Percentiles rank a stretch among this genome's conserved stretches.
Conservation (phyloP, 371 early-diverging fungal genomes). For the Chytridiales sp. region DNA sequence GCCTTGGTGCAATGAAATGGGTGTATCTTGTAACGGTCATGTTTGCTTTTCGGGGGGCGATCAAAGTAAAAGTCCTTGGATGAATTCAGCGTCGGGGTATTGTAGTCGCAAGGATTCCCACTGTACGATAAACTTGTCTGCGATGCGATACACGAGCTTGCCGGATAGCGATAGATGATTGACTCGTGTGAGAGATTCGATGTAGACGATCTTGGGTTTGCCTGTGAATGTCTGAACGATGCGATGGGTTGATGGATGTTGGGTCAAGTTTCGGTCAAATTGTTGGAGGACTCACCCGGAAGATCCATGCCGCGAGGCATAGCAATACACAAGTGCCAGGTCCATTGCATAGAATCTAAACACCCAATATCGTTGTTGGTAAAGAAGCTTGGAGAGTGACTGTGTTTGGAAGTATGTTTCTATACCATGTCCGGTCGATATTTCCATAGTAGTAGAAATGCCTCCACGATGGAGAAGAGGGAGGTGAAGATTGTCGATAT, state of each 20-base stretch:
- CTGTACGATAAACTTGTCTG: constrained; percentile 87
- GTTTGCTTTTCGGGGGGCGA: too few relatives aligned
- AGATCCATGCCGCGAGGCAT: constrained; percentile 59
- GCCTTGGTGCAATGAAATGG: too few relatives aligned
- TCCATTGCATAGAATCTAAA: constrained; percentile 83
- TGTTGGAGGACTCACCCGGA: constrained; percentile 61
- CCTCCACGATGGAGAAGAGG: constrained; percentile 42
- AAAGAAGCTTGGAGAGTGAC: neutral
- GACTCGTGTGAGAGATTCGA: constrained; percentile 93
- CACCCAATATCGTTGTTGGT: constrained; percentile 13
- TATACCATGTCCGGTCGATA: constrained; percentile 61
- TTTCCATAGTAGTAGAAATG: constrained; percentile 38
- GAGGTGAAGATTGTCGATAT: constrained; percentile 60
- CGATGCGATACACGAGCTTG: constrained; percentile 71
- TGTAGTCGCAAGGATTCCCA: constrained; percentile 67
- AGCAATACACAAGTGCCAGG: constrained; percentile 93
- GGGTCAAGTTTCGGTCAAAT: neutral
- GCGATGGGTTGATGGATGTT: neutral
- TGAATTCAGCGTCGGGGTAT: constrained; percentile 60
- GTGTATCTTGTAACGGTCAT: too few relatives aligned
- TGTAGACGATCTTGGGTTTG: constrained; percentile 63
- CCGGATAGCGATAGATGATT: constrained; percentile 80
- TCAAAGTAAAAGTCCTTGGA: neutral
- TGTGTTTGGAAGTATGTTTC: neutral
- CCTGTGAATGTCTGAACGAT: neutral